A percentile compares a stretch with the other conserved stretches of the same genome.
Evolutionary conservation across 768 basidiomycete species (phyloP).

Genomic region (Leucocoprinus leucothites): DNA sequence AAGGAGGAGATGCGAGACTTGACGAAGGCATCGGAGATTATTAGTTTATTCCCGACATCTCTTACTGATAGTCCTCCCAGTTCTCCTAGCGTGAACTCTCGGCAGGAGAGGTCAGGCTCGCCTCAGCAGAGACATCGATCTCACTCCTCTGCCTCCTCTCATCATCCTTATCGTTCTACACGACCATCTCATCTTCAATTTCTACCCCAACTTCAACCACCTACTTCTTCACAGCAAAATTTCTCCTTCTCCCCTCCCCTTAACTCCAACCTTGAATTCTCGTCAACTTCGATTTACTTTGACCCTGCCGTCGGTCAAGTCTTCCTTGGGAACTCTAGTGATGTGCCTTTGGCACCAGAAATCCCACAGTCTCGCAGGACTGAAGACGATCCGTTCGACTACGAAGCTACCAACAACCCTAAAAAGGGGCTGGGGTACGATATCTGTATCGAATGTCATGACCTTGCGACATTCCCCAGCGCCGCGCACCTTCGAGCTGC

Average conservation of each 20-base stretch:
- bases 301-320: constrained; percentile 63
- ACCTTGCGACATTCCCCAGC: constrained; percentile 74
- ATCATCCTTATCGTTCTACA: constrained; percentile 6
- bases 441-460: constrained; percentile 87
- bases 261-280: constrained; percentile 19
- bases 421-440: constrained; percentile 66
- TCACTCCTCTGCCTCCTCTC: constrained; percentile 5
- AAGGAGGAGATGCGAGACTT: constrained; percentile 88
- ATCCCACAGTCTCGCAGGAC: background rate
- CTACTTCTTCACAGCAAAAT: constrained; percentile 6
- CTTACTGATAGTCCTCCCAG: background rate
- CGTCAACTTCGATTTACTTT: constrained; percentile 41
- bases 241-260: constrained; percentile 12
- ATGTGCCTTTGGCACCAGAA: constrained; percentile 57
- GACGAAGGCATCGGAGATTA: constrained; percentile 79
- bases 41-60: constrained; percentile 37
- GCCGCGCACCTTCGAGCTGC: constrained; percentile 63
- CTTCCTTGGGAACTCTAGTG: constrained; percentile 80
- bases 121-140: constrained; percentile 6
- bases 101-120: background rate
- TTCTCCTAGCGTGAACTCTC: constrained; percentile 1
- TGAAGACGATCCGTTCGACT: constrained; percentile 41
- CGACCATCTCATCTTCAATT: constrained; percentile 15
- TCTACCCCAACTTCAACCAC: constrained; percentile 10
- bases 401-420: constrained; percentile 38